Percentiles rank a stretch among this genome's conserved stretches.
Evolutionary conservation across 371 early-diverging fungal genomes (phyloP).

Genomic region (Mucor ambiguus): DNA sequence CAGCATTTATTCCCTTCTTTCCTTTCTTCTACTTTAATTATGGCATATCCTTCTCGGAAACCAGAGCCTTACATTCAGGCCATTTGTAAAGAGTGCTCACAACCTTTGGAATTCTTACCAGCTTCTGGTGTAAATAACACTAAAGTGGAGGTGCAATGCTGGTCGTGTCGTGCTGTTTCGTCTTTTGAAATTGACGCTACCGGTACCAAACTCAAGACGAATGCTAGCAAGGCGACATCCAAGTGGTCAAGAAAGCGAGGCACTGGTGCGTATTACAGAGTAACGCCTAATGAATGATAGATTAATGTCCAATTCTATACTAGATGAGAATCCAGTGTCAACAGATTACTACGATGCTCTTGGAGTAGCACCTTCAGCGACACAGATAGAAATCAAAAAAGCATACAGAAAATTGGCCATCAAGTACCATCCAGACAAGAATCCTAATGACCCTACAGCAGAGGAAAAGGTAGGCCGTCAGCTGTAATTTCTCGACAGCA

Average conservation of each 20-base stretch:
- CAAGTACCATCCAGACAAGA: constrained; percentile 87
- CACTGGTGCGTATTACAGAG: constrained; percentile 11
- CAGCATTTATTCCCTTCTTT: neutral
- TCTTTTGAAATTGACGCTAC: constrained; percentile 55
- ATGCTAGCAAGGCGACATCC: constrained; percentile 20
- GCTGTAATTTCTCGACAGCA: neutral
- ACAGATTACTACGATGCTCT: constrained; percentile 74
- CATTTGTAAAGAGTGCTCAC: constrained; percentile 39
- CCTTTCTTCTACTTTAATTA: neutral
- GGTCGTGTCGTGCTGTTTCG: constrained; percentile 49
- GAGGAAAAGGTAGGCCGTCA: constrained; percentile 66
- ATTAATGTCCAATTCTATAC: neutral
- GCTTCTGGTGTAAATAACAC: constrained; percentile 17
- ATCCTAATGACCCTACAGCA: constrained; percentile 76
- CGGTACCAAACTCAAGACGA: constrained; percentile 32
- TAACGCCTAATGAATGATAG: neutral
- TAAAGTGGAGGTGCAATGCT: constrained; percentile 49
- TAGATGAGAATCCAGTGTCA: constrained; percentile 77
- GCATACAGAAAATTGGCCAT: constrained; percentile 85
- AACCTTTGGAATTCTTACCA: constrained; percentile 46
- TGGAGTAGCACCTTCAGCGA: constrained; percentile 53
- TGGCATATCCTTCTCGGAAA: constrained; percentile 34
- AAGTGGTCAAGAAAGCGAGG: constrained; percentile 44
- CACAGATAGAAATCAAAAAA: constrained; percentile 70
- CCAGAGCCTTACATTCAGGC: constrained; percentile 53